Conservation (phyloP, 1,284 basidiomycete species). For the Thecaphora thlaspeos region DNA sequence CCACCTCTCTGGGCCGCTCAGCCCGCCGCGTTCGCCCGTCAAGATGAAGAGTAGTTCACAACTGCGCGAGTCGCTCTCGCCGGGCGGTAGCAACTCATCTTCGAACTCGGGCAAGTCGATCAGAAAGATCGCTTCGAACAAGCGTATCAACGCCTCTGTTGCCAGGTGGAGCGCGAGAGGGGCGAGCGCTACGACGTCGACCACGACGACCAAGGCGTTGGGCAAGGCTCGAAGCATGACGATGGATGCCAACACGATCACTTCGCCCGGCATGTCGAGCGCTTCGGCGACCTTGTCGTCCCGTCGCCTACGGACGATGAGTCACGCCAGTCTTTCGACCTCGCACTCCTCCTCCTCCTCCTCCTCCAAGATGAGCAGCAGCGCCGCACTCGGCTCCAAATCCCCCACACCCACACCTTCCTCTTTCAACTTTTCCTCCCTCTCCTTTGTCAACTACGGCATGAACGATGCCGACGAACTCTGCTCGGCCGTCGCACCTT, state of each 20-base stretch:
- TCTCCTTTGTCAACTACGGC: slow-evolving; percentile 55
- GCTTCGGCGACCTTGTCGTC: not conserved
- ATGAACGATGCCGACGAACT: slow-evolving; percentile 55
- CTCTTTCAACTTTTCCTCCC: slow-evolving; percentile 9
- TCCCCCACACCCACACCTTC: slow-evolving; percentile 12
- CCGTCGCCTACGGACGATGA: slow-evolving; percentile 12
- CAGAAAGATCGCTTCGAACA: slow-evolving; percentile 39
- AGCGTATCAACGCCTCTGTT: slow-evolving; percentile 16
- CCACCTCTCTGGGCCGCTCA: slow-evolving; percentile 16
- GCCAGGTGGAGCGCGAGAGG: slow-evolving; percentile 3
- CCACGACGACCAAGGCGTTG: slow-evolving; percentile 4
- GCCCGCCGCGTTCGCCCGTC: slow-evolving; percentile 24
- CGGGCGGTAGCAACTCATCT: not conserved
- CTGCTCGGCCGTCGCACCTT: slow-evolving; percentile 53
- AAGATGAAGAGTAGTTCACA: slow-evolving; percentile 43
- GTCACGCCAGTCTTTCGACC: slow-evolving; percentile 2
- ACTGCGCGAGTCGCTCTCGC: slow-evolving; percentile 5
- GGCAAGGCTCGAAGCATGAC: slow-evolving; percentile 11
- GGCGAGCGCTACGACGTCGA: slow-evolving; percentile 6
- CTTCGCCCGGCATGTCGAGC: slow-evolving; percentile 7
- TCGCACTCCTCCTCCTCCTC: slow-evolving; percentile 8
- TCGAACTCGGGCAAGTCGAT: slow-evolving; percentile 6
- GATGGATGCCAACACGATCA: slow-evolving; percentile 23
- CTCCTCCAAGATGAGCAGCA: slow-evolving; percentile 1
- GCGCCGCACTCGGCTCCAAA: slow-evolving; percentile 11